These are phyloP conservation scores for Globisporangium uncinulatum DNA, from an alignment of 352 stramenopile species.

Conservation along the genomic window DNA sequence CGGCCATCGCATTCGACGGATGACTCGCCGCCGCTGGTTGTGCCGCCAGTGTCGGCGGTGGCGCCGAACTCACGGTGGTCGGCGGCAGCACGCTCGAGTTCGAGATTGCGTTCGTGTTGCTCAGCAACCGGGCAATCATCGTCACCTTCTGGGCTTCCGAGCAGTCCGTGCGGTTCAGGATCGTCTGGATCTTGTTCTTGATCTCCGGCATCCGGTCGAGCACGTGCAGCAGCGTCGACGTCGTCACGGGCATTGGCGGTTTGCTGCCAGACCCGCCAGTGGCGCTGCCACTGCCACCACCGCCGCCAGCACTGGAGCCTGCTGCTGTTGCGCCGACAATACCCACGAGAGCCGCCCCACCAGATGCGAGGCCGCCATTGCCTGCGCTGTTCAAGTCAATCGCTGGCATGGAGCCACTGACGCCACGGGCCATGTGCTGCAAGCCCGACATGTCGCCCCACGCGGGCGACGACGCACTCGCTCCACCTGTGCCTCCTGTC, in stretches of 20 bases:
- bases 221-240: conserved; percentile 72
- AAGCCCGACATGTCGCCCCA: conserved; percentile 23
- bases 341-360: conserved; percentile 1
- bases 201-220: conserved; percentile 86
- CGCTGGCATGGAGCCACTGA: conserved; percentile 17
- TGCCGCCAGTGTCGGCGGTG: neutral
- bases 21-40: conserved; percentile 3
- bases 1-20: conserved; percentile 7
- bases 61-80: neutral
- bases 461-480: conserved; percentile 9
- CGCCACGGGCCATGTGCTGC: conserved; percentile 28
- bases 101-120: conserved; percentile 79
- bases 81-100: conserved; percentile 25
- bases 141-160: conserved; percentile 86
- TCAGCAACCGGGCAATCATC: conserved; percentile 82
- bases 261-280: conserved; percentile 5
- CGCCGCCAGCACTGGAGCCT: neutral
- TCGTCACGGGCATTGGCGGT: conserved; percentile 61
- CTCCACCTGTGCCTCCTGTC: conserved; percentile 3
- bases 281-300: neutral
- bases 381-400: conserved; percentile 14
- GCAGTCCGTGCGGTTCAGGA: conserved; percentile 78
- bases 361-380: neutral
- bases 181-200: conserved; percentile 88
- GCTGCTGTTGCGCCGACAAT: conserved; percentile 5